Evolutionary conservation across 805 yeast species (phyloP).

Genomic region (Saccharomyces jurei): DNA sequence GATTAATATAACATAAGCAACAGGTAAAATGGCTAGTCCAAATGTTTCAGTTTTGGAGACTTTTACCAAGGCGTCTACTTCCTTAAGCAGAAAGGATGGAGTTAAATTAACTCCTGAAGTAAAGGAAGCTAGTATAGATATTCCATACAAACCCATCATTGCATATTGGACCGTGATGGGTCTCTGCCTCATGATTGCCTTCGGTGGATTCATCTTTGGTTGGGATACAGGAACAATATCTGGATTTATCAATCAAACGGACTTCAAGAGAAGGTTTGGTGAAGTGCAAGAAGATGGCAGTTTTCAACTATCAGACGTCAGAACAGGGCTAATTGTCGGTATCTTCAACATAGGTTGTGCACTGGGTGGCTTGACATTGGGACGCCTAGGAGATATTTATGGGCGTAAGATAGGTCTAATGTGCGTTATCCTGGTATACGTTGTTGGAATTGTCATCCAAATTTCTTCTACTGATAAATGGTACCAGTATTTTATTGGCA

Average conservation of each 20-base stretch:
- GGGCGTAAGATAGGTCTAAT: constrained; percentile 56
- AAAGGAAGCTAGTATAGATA: constrained; percentile 3
- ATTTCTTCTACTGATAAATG: constrained; percentile 44
- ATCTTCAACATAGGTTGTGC: constrained; percentile 66
- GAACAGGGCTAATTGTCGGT: constrained; percentile 48
- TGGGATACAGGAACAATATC: constrained; percentile 74
- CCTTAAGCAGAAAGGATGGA: neutral
- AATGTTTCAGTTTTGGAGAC: neutral
- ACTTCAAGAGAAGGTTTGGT: constrained; percentile 54
- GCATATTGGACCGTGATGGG: constrained; percentile 26
- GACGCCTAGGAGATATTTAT: constrained; percentile 47
- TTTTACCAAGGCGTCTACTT: neutral
- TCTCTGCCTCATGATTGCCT: constrained; percentile 25
- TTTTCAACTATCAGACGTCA: constrained; percentile 38
- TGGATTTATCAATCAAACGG: constrained; percentile 49
- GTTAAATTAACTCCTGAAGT: neutral
- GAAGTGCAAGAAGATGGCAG: constrained; percentile 18
- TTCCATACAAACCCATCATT: constrained; percentile 24
- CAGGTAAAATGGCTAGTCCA: neutral
- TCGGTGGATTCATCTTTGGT: constrained; percentile 46
- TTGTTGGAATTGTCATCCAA: constrained; percentile 55
- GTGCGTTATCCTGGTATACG: constrained; percentile 47
- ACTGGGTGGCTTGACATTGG: constrained; percentile 53
- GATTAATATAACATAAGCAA: neutral
- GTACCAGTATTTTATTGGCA: constrained; percentile 59